Evolutionary conservation across 148 eudicot species (phyloP).

Genomic region (Cornus suecica): DNA sequence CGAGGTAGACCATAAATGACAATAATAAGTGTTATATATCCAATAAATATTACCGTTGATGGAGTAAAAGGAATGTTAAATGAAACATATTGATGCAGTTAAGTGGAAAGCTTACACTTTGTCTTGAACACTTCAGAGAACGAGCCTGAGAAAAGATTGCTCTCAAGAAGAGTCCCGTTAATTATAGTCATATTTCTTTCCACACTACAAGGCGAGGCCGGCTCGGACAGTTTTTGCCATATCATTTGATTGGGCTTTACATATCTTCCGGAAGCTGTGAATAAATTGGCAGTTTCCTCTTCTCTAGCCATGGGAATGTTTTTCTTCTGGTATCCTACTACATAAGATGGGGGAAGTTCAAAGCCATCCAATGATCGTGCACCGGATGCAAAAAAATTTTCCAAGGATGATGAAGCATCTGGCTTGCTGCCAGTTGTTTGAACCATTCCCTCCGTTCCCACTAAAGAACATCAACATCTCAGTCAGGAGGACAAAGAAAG

Average conservation of each 20-base stretch:
- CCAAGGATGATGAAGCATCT: conserved; percentile 34
- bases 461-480: neutral
- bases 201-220: conserved; percentile 18
- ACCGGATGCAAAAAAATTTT: conserved; percentile 33
- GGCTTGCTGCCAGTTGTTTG: conserved; percentile 1
- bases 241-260: conserved; percentile 25
- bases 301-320: conserved; percentile 26
- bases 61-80: neutral
- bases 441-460: neutral
- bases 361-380: conserved; percentile 27
- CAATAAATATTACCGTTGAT: neutral
- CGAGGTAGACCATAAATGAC: neutral
- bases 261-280: conserved; percentile 22
- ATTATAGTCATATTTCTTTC: conserved; percentile 31
- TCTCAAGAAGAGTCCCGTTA: conserved; percentile 35
- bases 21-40: neutral
- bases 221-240: conserved; percentile 28
- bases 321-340: conserved; percentile 20
- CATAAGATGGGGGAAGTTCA: conserved; percentile 26
- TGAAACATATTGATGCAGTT: neutral
- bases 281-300: conserved; percentile 26
- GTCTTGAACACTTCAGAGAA: neutral
- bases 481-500: neutral
- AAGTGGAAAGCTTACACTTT: neutral
- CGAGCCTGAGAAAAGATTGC: conserved; percentile 24